phyloP scores from a whole-genome alignment of 768 basidiomycete genomes.

The Rossbeevera mucosa region DNA sequence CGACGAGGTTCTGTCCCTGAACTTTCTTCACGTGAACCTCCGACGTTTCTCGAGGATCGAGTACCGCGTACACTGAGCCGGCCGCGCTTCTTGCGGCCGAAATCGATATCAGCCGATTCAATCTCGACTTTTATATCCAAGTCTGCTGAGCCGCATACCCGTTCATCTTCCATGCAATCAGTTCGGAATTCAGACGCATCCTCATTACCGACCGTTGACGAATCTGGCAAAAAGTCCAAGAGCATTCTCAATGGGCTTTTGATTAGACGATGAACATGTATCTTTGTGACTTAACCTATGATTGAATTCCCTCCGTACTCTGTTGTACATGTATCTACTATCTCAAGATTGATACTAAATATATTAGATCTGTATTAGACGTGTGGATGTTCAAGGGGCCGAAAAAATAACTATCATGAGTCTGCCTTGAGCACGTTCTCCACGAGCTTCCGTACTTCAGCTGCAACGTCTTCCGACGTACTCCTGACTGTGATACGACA shows the following conservation, averaged over 20 bases:
- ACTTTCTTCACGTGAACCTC: slow-evolving; percentile 9
- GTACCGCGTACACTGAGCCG: slow-evolving; percentile 16
- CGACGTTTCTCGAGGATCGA: slow-evolving; percentile 16
- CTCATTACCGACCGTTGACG: slow-evolving; percentile 9
- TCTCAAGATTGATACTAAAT: slow-evolving; percentile 6
- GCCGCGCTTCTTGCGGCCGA: slow-evolving; percentile 35
- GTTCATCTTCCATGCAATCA: slow-evolving; percentile 6
- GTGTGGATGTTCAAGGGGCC: slow-evolving; percentile 8
- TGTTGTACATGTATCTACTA: slow-evolving; percentile 2
- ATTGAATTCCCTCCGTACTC: background rate
- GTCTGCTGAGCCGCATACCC: slow-evolving; percentile 7
- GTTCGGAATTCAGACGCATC: slow-evolving; percentile 5
- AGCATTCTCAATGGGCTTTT: slow-evolving; percentile 40
- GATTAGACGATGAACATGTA: slow-evolving; percentile 31
- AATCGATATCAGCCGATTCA: slow-evolving; percentile 56
- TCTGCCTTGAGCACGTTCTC: slow-evolving; percentile 36
- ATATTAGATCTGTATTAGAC: slow-evolving; percentile 27
- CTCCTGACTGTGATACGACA: slow-evolving; percentile 92
- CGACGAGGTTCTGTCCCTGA: slow-evolving; percentile 30
- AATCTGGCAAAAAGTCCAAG: slow-evolving; percentile 32
- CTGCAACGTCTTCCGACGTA: slow-evolving; percentile 87
- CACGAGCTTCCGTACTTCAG: slow-evolving; percentile 56
- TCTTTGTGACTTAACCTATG: background rate
- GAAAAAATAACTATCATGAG: slow-evolving; percentile 4
- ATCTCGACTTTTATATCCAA: slow-evolving; percentile 33